A percentile compares a stretch with the other conserved stretches of the same genome.
Conservation (phyloP, 306 rosid species). For the Amphicarpaea edgeworthii region DNA sequence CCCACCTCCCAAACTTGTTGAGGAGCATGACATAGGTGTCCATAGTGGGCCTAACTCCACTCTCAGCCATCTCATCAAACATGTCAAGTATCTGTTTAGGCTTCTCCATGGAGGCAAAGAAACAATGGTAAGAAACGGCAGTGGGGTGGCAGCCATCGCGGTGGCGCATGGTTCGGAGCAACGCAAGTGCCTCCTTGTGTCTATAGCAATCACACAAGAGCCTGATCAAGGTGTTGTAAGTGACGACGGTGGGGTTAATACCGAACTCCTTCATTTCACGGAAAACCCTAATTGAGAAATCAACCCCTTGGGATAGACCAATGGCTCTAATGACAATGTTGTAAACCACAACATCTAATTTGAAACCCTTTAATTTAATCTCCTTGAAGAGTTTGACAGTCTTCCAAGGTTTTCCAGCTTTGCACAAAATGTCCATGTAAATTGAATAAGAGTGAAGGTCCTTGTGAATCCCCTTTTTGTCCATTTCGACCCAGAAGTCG, state of each 20-base stretch:
- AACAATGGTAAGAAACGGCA: constrained; percentile 69
- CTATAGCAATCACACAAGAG: constrained; percentile 77
- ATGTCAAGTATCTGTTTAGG: constrained; percentile 69
- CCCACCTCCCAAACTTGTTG: constrained; percentile 93
- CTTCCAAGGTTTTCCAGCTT: constrained; percentile 92
- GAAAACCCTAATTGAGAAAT: constrained; percentile 62
- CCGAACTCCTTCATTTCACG: constrained; percentile 85
- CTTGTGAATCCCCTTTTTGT: constrained; percentile 67
- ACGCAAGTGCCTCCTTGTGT: constrained; percentile 63
- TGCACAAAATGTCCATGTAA: constrained; percentile 86
- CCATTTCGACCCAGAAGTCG: constrained; percentile 95
- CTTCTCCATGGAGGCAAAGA: constrained; percentile 69
- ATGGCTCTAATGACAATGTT: constrained; percentile 77
- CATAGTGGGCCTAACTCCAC: constrained; percentile 72
- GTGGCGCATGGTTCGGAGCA: constrained; percentile 61
- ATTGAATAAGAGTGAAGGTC: constrained; percentile 80
- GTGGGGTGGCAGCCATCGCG: constrained; percentile 63
- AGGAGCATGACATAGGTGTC: constrained; percentile 90
- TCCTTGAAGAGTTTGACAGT: constrained; percentile 79
- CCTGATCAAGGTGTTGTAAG: constrained; percentile 79
- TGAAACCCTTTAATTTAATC: constrained; percentile 68
- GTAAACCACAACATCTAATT: constrained; percentile 80
- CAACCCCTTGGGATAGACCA: constrained; percentile 82
- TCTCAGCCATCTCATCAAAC: constrained; percentile 76
- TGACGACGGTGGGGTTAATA: constrained; percentile 67